Evolutionary conservation across 192 early-diverging fungal species (phyloP), one percentile per base, ranked within the genome.

Genomic region (Kickxella alabastrina): DNA sequence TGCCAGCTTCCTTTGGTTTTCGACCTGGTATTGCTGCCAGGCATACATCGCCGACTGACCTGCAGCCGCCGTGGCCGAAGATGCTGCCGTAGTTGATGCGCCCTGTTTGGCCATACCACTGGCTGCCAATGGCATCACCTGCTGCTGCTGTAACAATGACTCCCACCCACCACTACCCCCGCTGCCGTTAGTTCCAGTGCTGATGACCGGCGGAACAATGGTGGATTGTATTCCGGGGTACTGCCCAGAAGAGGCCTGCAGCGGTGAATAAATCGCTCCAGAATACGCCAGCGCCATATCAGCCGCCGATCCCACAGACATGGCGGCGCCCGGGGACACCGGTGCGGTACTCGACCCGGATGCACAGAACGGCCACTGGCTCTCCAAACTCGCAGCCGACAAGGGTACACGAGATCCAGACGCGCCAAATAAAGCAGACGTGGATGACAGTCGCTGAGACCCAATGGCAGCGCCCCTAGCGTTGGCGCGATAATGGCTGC

Each of bases 11-110:
- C 56, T 57, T 47, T 71, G 68, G 28, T 59, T 22, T 56, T 71
- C 60, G 2, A 56, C 14, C 56, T 71, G 68, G 57, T 64, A 71
- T 52, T 71, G 68, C 37, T 64, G 68, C 68, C 68, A 71, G 18
- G 56, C 68, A 29, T 43, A 17, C 22, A 70, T 54, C 4, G 67
- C 59, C 1, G 59, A 25, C 22, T 47, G 44, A 5, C 44, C 17
- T 9, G 35, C 12, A 4, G 45, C 28, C 32, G 44, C 44, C n/a
- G 28, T 29, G 18, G 43, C 52, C 18, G 31, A 43, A 6, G 14
- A 13, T 29, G 27, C 26, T 28, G 31, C 10, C 6, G 31, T 8
- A 25, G 47, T 35, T 18, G 44, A 2, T 25, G 47, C 17, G 6
- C 18, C 34, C 32, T 47, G 14, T 27, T 26, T 9, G 25, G 48